These are phyloP conservation scores for Sordariomycetes sp. DNA, from an alignment of 2,329 filamentous ascomycete genomes.

Conservation along the genomic window DNA sequence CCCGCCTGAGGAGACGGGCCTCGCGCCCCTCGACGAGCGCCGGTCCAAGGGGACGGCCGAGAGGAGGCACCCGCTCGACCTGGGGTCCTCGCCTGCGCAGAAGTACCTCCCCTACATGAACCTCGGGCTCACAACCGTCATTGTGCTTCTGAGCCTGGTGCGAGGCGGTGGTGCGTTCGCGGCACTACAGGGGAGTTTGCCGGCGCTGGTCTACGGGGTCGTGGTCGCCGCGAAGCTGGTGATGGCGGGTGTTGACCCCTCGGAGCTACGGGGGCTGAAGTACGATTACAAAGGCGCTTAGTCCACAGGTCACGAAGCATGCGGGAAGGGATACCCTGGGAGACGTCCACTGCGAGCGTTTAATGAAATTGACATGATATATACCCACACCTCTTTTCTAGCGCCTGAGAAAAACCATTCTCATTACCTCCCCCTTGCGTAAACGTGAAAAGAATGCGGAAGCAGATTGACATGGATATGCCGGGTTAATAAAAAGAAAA, in stretches of 20 bases:
- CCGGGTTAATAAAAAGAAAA: neutral
- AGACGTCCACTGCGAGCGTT: neutral
- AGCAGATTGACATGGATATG: neutral
- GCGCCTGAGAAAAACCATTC: neutral
- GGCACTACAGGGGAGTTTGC: slow-evolving; percentile 30
- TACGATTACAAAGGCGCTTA: slow-evolving; percentile 61
- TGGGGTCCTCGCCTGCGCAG: slow-evolving; percentile 35
- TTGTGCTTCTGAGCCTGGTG: slow-evolving; percentile 33
- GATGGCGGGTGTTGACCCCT: slow-evolving; percentile 58
- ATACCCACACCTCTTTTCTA: neutral
- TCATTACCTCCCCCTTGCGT: neutral
- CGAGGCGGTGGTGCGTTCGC: slow-evolving; percentile 18
- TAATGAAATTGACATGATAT: neutral
- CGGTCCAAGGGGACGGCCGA: slow-evolving; percentile 8
- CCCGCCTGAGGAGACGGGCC: slow-evolving; percentile 43
- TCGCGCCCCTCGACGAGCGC: slow-evolving; percentile 35
- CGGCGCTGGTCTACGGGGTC: slow-evolving; percentile 48
- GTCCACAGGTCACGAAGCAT: neutral
- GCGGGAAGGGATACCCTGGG: neutral
- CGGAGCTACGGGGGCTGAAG: slow-evolving; percentile 48
- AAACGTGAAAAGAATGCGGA: neutral
- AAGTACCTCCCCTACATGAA: slow-evolving; percentile 52
- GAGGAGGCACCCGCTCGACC: slow-evolving; percentile 4
- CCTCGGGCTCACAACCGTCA: slow-evolving; percentile 39
- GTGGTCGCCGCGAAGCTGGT: slow-evolving; percentile 52